Conservation (phyloP, 495 filamentous ascomycete genomes). For the Penicillium fimorum region DNA sequence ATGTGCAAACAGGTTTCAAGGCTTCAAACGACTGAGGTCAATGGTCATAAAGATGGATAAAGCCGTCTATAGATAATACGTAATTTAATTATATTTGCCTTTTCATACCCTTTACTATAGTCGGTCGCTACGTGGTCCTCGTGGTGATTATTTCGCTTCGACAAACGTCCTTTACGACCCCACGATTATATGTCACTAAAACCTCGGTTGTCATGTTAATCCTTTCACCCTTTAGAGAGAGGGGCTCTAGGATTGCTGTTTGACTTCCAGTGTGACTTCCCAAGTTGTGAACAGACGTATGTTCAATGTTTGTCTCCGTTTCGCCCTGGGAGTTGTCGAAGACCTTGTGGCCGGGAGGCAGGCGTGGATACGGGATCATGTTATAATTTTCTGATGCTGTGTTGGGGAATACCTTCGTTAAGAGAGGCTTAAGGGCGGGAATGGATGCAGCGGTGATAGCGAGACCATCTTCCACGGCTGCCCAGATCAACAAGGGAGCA, state of each 20-base stretch:
- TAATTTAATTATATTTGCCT: too few species aligned
- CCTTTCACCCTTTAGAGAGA: constrained; percentile 8
- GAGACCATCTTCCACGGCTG: constrained; percentile 23
- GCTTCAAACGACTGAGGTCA: neutral
- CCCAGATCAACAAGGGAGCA: constrained; percentile 21
- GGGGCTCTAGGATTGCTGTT: constrained; percentile 14
- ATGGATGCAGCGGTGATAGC: constrained; percentile 24
- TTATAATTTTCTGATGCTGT: constrained; percentile 15
- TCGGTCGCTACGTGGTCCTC: neutral
- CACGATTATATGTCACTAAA: constrained; percentile 12
- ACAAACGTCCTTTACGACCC: neutral
- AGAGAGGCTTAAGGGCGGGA: constrained; percentile 18
- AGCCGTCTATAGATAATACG: too few species aligned
- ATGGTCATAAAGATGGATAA: neutral
- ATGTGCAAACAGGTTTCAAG: neutral
- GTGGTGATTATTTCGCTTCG: neutral
- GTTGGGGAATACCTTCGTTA: constrained; percentile 16
- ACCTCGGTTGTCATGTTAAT: constrained; percentile 24
- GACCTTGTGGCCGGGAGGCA: constrained; percentile 1
- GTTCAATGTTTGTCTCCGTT: constrained; percentile 18
- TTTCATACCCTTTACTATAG: too few species aligned
- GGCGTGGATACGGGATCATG: constrained; percentile 17
- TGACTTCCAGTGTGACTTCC: constrained; percentile 20
- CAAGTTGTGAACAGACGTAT: constrained; percentile 5
- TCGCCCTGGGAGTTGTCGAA: constrained; percentile 21